A percentile compares a stretch with the other conserved stretches of the same genome.
Evolutionary conservation across 371 early-diverging fungal genomes (phyloP).

Genomic region (Mortierella sp.): DNA sequence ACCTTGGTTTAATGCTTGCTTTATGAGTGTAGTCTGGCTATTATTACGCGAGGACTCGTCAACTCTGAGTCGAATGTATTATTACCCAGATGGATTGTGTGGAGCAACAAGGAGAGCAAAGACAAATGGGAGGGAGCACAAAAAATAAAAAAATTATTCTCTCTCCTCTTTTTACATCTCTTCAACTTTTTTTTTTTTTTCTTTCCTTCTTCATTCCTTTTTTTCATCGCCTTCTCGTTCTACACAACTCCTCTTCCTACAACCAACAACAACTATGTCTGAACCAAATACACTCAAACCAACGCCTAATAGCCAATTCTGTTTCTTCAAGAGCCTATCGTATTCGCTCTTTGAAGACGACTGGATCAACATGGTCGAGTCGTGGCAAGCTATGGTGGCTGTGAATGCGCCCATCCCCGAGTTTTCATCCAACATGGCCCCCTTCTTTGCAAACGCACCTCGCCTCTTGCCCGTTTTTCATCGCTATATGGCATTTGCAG

Average conservation of each 20-base stretch:
- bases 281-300: constrained; percentile 21
- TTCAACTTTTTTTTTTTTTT: background rate
- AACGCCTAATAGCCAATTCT: constrained; percentile 42
- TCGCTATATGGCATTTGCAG: constrained; percentile 38
- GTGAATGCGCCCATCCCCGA: constrained; percentile 54
- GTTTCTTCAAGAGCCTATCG: constrained; percentile 47
- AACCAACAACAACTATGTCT: constrained; percentile 12
- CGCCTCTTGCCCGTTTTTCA: constrained; percentile 43
- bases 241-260: background rate
- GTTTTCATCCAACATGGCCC: constrained; percentile 39
- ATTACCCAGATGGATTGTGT: background rate
- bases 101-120: background rate
- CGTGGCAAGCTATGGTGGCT: constrained; percentile 52
- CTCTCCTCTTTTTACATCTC: background rate
- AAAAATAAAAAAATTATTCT: background rate
- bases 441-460: constrained; percentile 50
- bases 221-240: background rate
- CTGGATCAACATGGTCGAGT: constrained; percentile 56
- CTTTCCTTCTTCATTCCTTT: background rate
- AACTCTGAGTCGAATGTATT: no score
- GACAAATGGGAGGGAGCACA: background rate
- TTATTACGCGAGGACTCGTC: no score
- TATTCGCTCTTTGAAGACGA: constrained; percentile 50
- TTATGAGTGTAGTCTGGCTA: no score
- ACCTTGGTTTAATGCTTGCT: no score